Conservation (phyloP, 495 filamentous ascomycete genomes). For the Arthonia radiata region DNA sequence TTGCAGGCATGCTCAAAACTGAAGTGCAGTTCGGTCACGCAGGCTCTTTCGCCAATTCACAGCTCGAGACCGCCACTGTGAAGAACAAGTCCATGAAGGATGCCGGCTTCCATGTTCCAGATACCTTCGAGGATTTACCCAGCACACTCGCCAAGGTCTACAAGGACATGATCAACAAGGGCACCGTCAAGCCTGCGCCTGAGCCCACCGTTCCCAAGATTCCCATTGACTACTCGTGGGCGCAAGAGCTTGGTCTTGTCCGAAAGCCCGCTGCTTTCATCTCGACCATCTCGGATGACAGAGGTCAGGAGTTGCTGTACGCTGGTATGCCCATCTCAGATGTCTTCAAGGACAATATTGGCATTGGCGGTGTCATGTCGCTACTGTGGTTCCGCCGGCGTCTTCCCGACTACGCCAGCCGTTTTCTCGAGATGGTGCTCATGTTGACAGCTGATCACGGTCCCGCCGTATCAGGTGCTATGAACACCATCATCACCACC, state of each 20-base stretch:
- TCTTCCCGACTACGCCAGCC: constrained; percentile 83
- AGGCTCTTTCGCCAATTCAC: constrained; percentile 93
- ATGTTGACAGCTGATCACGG: constrained; percentile 99
- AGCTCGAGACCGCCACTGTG: constrained; percentile 82
- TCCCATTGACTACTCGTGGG: constrained; percentile 98
- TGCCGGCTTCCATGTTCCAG: constrained; percentile 78
- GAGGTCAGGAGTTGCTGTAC: constrained; percentile 96
- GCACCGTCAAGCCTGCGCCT: constrained; percentile 56
- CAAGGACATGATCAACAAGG: constrained; percentile 56
- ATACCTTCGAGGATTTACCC: constrained; percentile 94
- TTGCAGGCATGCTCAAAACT: constrained; percentile 98
- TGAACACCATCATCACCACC: constrained; percentile 99
- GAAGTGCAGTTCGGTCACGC: constrained; percentile 99
- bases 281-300: constrained; percentile 97
- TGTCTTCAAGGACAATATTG: constrained; percentile 96
- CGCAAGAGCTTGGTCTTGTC: constrained; percentile 95
- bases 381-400: constrained; percentile 98
- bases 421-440: constrained; percentile 99
- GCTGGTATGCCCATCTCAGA: constrained; percentile 98
- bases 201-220: constrained; percentile 96
- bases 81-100: constrained; percentile 96
- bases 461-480: constrained; percentile 93
- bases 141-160: constrained; percentile 50
- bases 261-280: constrained; percentile 99
- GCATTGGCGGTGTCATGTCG: constrained; percentile 98